phyloP scores from a whole-genome alignment of 805 yeast genomes.

The Ogataea henricii region DNA sequence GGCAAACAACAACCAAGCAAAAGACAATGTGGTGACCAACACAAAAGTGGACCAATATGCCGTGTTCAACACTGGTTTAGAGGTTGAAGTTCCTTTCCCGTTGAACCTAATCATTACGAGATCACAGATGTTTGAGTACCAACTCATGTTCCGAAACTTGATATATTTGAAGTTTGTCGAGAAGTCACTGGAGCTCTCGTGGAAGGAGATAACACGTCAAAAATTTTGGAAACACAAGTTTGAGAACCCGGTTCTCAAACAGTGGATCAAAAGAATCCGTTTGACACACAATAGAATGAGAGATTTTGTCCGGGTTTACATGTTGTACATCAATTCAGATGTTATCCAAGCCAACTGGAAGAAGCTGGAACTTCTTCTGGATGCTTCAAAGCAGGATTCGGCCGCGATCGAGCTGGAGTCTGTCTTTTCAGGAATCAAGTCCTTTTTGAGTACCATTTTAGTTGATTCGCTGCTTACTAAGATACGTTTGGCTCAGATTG shows the following conservation, averaged over 20 bases:
- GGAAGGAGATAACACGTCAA: conserved; percentile 69
- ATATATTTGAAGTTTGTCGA: conserved; percentile 64
- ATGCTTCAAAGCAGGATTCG: conserved; percentile 21
- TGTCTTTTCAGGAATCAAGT: conserved; percentile 49
- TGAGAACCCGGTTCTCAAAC: conserved; percentile 44
- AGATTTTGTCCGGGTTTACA: conserved; percentile 55
- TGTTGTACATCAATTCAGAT: conserved; percentile 55
- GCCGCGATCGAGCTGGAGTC: conserved; percentile 38
- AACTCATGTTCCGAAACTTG: conserved; percentile 73
- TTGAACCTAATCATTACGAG: conserved; percentile 71
- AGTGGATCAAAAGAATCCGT: conserved; percentile 58
- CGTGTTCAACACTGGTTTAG: conserved; percentile 55
- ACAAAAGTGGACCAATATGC: conserved; percentile 43
- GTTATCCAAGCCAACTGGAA: conserved; percentile 60
- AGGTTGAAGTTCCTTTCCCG: conserved; percentile 81
- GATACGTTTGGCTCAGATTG: conserved; percentile 48
- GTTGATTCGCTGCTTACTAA: conserved; percentile 69
- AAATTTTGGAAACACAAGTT: conserved; percentile 63
- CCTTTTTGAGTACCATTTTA: conserved; percentile 61
- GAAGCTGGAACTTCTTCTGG: conserved; percentile 37
- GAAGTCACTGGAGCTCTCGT: conserved; percentile 59
- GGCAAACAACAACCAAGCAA: conserved; percentile 22
- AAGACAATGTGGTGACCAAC: conserved; percentile 21
- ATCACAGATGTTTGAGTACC: conserved; percentile 74
- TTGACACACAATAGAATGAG: conserved; percentile 59